These are phyloP conservation scores for Coprinopsis strossmayeri DNA, from an alignment of 768 basidiomycete genomes.

Conservation along the genomic window DNA sequence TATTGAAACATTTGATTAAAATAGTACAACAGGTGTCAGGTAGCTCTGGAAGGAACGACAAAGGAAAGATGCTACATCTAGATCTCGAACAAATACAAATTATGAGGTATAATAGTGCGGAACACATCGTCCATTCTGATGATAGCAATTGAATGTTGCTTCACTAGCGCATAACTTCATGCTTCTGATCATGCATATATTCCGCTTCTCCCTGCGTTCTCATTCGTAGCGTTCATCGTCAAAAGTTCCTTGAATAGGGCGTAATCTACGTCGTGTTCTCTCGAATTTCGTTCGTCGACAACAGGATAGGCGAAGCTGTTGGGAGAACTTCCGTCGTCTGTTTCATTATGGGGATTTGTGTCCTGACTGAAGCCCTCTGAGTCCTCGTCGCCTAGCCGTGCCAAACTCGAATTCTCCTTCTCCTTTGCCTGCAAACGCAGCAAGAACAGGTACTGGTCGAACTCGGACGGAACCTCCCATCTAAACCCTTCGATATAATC, in stretches of 20 bases:
- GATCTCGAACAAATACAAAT: neutral
- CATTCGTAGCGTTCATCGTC: neutral
- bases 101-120: neutral
- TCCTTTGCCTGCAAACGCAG: conserved; percentile 6
- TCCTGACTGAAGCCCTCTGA: no score
- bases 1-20: neutral
- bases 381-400: neutral
- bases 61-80: neutral
- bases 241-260: neutral
- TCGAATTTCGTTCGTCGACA: neutral
- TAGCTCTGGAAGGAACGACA: neutral
- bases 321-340: no score
- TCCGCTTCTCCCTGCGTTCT: neutral
- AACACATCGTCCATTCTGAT: neutral
- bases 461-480: conserved; percentile 8
- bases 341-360: neutral
- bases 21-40: no score
- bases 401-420: neutral
- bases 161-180: neutral
- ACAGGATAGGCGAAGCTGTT: neutral
- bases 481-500: conserved; percentile 3
- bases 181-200: conserved; percentile 1
- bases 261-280: neutral
- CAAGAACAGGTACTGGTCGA: conserved; percentile 10
- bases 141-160: neutral